A percentile compares a stretch with the other conserved stretches of the same genome.
Evolutionary conservation across 306 rosid genomes (phyloP).

Genomic region (Erythrophleum fordii): DNA sequence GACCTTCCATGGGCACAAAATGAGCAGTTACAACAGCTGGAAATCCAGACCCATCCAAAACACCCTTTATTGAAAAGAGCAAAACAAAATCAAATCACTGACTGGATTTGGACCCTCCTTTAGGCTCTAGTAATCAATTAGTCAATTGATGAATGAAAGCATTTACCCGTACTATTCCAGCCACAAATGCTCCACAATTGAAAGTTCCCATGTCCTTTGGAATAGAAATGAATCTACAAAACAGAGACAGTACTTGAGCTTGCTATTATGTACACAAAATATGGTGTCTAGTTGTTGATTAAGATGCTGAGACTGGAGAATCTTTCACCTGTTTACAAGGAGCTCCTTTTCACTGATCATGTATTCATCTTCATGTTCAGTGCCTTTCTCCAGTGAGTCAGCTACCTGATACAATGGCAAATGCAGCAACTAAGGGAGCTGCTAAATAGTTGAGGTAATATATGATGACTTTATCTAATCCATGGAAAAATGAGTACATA

Average conservation of each 20-base stretch:
- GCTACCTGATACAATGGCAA: constrained; percentile 68
- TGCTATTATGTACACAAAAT: constrained; percentile 18
- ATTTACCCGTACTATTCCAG: constrained; percentile 94
- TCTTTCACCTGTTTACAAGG: constrained; percentile 83
- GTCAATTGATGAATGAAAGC: constrained; percentile 20
- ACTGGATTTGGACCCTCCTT: constrained; percentile 29
- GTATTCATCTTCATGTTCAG: constrained; percentile 98
- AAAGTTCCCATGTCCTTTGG: constrained; percentile 99
- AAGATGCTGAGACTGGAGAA: not conserved
- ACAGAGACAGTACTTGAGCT: constrained; percentile 40
- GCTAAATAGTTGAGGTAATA: constrained; percentile 25
- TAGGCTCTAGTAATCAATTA: constrained; percentile 24
- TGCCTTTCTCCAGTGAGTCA: constrained; percentile 98
- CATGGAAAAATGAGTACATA: not conserved
- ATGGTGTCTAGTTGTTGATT: constrained; percentile 2
- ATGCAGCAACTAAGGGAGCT: constrained; percentile 30
- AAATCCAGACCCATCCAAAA: constrained; percentile 88
- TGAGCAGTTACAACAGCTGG: constrained; percentile 99
- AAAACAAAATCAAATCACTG: constrained; percentile 33
- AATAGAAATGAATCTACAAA: constrained; percentile 83
- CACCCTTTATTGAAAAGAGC: constrained; percentile 63
- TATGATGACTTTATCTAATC: constrained; percentile 3
- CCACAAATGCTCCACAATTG: constrained; percentile 98
- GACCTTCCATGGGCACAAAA: constrained; percentile 98
- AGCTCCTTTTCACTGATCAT: constrained; percentile 99